Evolutionary conservation across 352 stramenopile genomes (phyloP).

Genomic region (Phytopythium mirpurense): DNA sequence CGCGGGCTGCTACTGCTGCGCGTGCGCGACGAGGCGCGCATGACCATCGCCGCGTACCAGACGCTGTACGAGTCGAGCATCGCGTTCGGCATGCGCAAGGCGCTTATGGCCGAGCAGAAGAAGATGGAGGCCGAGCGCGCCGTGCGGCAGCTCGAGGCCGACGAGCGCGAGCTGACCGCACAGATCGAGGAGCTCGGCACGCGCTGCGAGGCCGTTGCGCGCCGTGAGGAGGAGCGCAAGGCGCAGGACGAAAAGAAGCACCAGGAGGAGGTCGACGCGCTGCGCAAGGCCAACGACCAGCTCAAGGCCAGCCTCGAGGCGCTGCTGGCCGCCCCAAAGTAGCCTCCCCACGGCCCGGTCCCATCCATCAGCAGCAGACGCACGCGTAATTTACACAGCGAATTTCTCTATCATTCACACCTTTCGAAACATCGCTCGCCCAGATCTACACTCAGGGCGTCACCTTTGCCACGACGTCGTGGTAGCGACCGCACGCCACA

Average conservation of each 20-base stretch:
- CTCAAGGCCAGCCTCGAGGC: slow-evolving; percentile 89
- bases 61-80: slow-evolving; percentile 91
- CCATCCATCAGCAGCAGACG: too few species aligned
- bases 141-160: slow-evolving; percentile 71
- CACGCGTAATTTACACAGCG: too few species aligned
- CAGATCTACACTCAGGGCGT: too few species aligned
- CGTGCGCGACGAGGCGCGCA: slow-evolving; percentile 88
- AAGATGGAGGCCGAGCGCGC: slow-evolving; percentile 86
- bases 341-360: too few species aligned
- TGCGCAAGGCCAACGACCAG: slow-evolving; percentile 87
- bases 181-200: slow-evolving; percentile 75
- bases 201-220: slow-evolving; percentile 50
- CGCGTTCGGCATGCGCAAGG: slow-evolving; percentile 92
- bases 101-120: slow-evolving; percentile 89
- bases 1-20: slow-evolving; percentile 85
- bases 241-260: slow-evolving; percentile 79
- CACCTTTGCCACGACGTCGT: too few species aligned
- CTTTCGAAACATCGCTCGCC: too few species aligned
- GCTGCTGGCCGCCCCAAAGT: slow-evolving; percentile 64
- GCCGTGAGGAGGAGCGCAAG: slow-evolving; percentile 63
- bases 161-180: slow-evolving; percentile 71
- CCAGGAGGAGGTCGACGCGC: slow-evolving; percentile 78
- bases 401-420: too few species aligned
- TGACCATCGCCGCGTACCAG: slow-evolving; percentile 92
- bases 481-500: too few species aligned